These are phyloP conservation scores for Xylaria sp. DNA, from an alignment of 2,329 filamentous ascomycete genomes.

Conservation along the genomic window DNA sequence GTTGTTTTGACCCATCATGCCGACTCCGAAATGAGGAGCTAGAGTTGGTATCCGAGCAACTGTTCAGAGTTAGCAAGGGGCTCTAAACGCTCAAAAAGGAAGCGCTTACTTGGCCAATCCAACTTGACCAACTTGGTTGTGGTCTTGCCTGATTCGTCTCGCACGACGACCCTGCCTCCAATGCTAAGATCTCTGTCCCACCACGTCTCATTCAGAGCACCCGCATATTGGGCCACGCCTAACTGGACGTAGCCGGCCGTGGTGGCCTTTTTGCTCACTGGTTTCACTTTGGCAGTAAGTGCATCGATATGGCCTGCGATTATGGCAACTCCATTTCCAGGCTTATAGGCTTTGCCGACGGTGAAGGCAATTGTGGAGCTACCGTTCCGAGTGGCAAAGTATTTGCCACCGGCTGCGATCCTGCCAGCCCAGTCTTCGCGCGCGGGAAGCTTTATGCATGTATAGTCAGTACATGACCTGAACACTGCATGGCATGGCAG, in stretches of 20 bases:
- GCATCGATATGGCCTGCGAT: constrained; percentile 94
- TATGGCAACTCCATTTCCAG: constrained; percentile 88
- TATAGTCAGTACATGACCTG: constrained; percentile 24
- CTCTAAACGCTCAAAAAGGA: background rate
- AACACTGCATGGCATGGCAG: background rate
- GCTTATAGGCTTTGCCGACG: constrained; percentile 81
- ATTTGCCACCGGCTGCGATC: constrained; percentile 84
- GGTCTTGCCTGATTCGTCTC: constrained; percentile 81
- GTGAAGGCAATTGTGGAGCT: constrained; percentile 87
- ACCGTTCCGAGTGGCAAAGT: constrained; percentile 87
- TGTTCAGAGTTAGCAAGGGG: constrained; percentile 41
- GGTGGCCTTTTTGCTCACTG: constrained; percentile 84
- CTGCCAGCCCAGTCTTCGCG: constrained; percentile 80
- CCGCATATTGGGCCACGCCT: constrained; percentile 92
- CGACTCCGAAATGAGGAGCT: constrained; percentile 91
- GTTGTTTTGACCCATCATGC: constrained; percentile 76
- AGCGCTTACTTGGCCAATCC: constrained; percentile 78
- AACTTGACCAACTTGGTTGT: constrained; percentile 86
- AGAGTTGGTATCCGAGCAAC: constrained; percentile 91
- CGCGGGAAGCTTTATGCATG: constrained; percentile 70
- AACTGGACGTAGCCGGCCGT: constrained; percentile 89
- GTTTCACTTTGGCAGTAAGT: constrained; percentile 90
- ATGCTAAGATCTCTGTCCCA: constrained; percentile 96
- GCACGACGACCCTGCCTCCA: constrained; percentile 88
- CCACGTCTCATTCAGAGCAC: constrained; percentile 89